phyloP scores from a whole-genome alignment of 371 early-diverging fungal genomes.

The Coemansia sp. region DNA sequence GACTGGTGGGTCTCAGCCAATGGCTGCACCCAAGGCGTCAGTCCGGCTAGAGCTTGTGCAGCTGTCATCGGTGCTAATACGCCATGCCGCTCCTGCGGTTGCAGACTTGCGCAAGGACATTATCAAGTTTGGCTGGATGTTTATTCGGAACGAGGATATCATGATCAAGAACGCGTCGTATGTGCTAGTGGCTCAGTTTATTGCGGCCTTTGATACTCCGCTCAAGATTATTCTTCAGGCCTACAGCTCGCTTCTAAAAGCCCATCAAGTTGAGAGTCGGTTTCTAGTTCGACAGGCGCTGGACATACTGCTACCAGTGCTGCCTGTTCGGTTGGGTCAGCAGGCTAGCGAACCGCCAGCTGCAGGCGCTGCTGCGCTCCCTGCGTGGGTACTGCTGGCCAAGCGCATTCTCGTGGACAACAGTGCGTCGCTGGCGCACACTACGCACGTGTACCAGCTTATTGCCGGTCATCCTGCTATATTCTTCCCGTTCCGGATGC shows the following conservation, averaged over 20 bases:
- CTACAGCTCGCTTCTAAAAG: constrained; percentile 83
- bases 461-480: constrained; percentile 86
- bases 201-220: constrained; percentile 90
- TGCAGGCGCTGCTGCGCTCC: constrained; percentile 56
- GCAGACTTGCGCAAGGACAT: constrained; percentile 87
- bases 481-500: constrained; percentile 84
- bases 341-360: constrained; percentile 24
- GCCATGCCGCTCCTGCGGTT: constrained; percentile 74
- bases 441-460: constrained; percentile 86
- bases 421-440: constrained; percentile 81
- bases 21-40: constrained; percentile 64
- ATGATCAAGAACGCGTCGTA: constrained; percentile 94
- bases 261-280: constrained; percentile 83
- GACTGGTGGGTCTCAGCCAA: constrained; percentile 45
- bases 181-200: constrained; percentile 86
- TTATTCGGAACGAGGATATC: constrained; percentile 85
- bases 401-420: constrained; percentile 89
- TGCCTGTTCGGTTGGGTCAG: constrained; percentile 76
- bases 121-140: constrained; percentile 93
- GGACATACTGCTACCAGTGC: constrained; percentile 86
- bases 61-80: constrained; percentile 84
- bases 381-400: constrained; percentile 87
- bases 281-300: constrained; percentile 88
- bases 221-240: constrained; percentile 88
- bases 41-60: constrained; percentile 89